These are phyloP conservation scores for Arbutus unedo DNA, from an alignment of 148 eudicot genomes.

Conservation along the genomic window DNA sequence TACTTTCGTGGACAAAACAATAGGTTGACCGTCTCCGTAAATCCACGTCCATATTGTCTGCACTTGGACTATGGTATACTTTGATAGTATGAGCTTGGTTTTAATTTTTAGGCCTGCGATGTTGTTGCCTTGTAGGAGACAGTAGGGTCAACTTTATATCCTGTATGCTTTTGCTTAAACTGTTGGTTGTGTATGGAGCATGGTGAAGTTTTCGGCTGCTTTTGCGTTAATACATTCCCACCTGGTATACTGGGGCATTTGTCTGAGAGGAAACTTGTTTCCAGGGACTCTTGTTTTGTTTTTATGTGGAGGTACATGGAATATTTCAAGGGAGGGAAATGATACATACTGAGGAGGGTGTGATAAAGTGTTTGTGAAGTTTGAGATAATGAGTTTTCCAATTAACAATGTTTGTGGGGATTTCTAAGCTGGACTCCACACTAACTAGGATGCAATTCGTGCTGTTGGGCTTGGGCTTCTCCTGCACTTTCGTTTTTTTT, in stretches of 20 bases:
- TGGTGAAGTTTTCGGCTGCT: neutral
- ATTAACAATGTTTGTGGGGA: neutral
- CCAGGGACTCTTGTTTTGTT: neutral
- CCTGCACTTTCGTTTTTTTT: neutral
- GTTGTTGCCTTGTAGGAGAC: neutral
- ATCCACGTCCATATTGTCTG: neutral
- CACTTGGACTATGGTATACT: neutral
- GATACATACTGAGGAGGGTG: neutral
- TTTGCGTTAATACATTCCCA: neutral
- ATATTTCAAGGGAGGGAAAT: neutral
- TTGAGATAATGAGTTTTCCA: neutral
- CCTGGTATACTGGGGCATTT: neutral
- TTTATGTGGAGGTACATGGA: conserved; percentile 3
- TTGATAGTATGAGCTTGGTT: neutral
- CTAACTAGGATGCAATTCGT: neutral
- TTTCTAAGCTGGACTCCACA: neutral
- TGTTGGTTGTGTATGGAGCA: neutral
- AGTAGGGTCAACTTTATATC: neutral
- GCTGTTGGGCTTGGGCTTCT: neutral
- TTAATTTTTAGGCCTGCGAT: neutral
- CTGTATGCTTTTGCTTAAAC: neutral
- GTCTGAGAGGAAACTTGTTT: neutral
- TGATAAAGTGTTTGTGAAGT: neutral
- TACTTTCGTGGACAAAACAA: neutral
- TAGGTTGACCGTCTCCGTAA: neutral